A percentile compares a stretch with the other conserved stretches of the same genome.
These are phyloP conservation scores for Orychophragmus violaceus DNA, from an alignment of 345 rosid species.

Conservation along the genomic window DNA sequence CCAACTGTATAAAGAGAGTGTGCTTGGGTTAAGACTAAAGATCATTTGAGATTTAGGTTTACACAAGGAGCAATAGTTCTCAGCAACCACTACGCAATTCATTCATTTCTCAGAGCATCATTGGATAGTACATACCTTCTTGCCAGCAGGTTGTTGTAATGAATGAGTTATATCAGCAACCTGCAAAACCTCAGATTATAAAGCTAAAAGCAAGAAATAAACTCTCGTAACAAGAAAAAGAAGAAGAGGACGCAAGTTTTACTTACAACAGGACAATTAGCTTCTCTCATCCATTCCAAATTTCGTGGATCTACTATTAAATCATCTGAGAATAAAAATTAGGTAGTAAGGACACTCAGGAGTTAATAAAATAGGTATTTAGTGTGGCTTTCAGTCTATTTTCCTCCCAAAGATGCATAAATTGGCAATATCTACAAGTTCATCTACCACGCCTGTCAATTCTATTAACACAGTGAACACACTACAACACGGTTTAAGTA, in stretches of 20 bases:
- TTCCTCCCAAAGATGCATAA: too few relatives aligned
- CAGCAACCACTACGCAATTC: neutral
- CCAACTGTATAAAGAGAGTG: slow-evolving; percentile 30
- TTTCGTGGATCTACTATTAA: slow-evolving; percentile 94
- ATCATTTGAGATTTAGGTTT: neutral
- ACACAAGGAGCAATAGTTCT: neutral
- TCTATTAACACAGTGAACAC: neutral
- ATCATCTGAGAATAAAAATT: slow-evolving; percentile 55
- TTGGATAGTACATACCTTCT: neutral
- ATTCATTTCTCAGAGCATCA: neutral
- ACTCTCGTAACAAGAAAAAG: slow-evolving; percentile 25
- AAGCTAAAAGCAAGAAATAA: too few relatives aligned
- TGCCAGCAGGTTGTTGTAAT: slow-evolving; percentile 91
- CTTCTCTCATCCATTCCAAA: slow-evolving; percentile 95
- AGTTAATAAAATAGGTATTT: neutral
- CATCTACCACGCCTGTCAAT: too few relatives aligned
- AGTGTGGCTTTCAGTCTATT: neutral
- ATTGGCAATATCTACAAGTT: too few relatives aligned
- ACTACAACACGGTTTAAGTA: neutral
- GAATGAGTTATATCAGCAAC: slow-evolving; percentile 92
- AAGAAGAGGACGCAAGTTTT: slow-evolving; percentile 5
- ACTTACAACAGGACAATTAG: slow-evolving; percentile 94
- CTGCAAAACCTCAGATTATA: slow-evolving; percentile 34
- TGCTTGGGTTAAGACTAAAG: slow-evolving; percentile 34
- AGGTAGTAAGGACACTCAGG: neutral